A percentile compares a stretch with the other conserved stretches of the same genome.
phyloP scores from a whole-genome alignment of 2,329 filamentous ascomycete genomes.

The Fusarium robinianum region DNA sequence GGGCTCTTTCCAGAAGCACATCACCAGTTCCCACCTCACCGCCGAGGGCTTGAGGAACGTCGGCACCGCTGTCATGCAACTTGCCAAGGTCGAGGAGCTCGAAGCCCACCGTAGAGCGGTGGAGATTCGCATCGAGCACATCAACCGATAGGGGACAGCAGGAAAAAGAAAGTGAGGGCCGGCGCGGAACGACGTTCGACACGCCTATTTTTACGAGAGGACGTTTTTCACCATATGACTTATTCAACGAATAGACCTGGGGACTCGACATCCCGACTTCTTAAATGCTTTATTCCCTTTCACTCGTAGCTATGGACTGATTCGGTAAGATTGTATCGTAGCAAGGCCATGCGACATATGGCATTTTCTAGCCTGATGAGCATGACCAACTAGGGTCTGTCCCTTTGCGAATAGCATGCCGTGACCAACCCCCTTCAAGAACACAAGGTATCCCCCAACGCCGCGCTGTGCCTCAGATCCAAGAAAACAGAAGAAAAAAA shows the following conservation, averaged over 20 bases:
- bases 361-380: constrained; percentile 23
- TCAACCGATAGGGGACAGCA: constrained; percentile 40
- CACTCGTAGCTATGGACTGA: background rate
- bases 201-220: constrained; percentile 18
- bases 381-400: constrained; percentile 24
- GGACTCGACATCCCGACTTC: constrained; percentile 21
- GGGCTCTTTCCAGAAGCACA: constrained; percentile 95
- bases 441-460: constrained; percentile 37
- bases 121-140: constrained; percentile 72
- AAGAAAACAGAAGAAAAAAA: too few relatives aligned
- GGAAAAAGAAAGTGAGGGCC: constrained; percentile 11
- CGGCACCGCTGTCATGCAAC: constrained; percentile 87
- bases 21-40: constrained; percentile 90
- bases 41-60: constrained; percentile 84
- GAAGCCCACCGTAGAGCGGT: constrained; percentile 92
- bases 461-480: constrained; percentile 45
- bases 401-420: constrained; percentile 23
- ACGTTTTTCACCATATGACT: too few relatives aligned
- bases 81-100: constrained; percentile 91
- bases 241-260: too few relatives aligned
- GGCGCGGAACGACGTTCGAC: constrained; percentile 18
- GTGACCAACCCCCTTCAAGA: constrained; percentile 23
- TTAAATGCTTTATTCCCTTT: constrained; percentile 9
- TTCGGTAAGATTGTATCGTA: background rate
- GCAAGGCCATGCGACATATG: constrained; percentile 8